Conservation (phyloP, 805 yeast species). For the Nakazawaea ambrosiae region DNA sequence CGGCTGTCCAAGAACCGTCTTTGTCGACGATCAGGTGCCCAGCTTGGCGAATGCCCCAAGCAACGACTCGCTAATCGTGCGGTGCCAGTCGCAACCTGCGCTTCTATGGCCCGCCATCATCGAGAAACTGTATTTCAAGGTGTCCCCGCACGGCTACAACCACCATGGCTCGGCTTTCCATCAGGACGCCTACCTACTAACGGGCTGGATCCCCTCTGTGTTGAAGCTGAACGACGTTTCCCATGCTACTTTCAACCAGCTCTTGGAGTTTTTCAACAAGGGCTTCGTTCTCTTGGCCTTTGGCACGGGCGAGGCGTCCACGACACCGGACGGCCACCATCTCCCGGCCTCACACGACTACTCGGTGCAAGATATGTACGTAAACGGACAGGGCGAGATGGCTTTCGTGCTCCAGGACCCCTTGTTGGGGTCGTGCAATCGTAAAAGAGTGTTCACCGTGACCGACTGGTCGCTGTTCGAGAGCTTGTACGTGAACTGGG, state of each 20-base stretch:
- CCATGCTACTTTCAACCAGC: conserved; percentile 24
- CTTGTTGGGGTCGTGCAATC: conserved; percentile 21
- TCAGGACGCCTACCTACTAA: conserved; percentile 53
- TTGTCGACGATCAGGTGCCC: conserved; percentile 43
- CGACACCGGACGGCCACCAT: conserved; percentile 30
- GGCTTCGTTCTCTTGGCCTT: conserved; percentile 53
- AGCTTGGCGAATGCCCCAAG: conserved; percentile 15
- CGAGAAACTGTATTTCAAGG: conserved; percentile 68
- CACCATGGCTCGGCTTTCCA: conserved; percentile 73
- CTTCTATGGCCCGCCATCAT: conserved; percentile 64
- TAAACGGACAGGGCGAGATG: conserved; percentile 13
- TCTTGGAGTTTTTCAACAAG: conserved; percentile 28
- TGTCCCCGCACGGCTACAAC: conserved; percentile 46
- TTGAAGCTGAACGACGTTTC: conserved; percentile 21
- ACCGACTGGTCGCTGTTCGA: conserved; percentile 17
- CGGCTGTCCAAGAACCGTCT: conserved; percentile 42
- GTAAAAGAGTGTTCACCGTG: conserved; percentile 20
- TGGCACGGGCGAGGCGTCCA: conserved; percentile 52
- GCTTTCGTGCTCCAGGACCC: conserved; percentile 38
- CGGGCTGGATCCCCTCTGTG: conserved; percentile 73
- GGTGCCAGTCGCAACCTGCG: conserved; percentile 25
- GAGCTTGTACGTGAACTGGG: conserved; percentile 64
- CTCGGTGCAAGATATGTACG: conserved; percentile 37
- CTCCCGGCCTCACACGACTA: conserved; percentile 70
- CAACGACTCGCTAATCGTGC: conserved; percentile 23